Evolutionary conservation across 2,329 filamentous ascomycete species (phyloP), one percentile per base, ranked within the genome.

Genomic region (Didymella glomerata): DNA sequence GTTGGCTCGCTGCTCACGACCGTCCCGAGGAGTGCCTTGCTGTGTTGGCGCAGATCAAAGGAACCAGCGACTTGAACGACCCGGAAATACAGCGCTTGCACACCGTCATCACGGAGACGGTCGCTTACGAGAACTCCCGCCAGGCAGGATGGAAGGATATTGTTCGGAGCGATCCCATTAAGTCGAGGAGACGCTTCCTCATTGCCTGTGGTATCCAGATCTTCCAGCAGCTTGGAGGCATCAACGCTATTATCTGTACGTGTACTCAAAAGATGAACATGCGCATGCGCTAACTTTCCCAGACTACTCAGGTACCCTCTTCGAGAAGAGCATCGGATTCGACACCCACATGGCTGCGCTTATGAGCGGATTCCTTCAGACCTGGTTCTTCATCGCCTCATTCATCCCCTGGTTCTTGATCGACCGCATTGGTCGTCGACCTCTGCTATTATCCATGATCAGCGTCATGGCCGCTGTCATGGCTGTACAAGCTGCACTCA

Each of bases 171-270:
- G 63, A 65, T 24, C 61, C 61, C 16, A 64, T 65, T 50, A 65
- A 65, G 54, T 65, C 63, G 1, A 52, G 63, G 25, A 57, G 63
- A 47, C 63, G 63, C 2, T 65, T 65, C 44, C 51, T 65, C 24
- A 65, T 65, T 45, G 63, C 63, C 20, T 65, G 63, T 20, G 58
- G 55, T 16, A 64, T 65, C 9, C 63, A 65, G 14, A 62, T 65
- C 34, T 65, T 65, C 50, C 63, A 64, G 28, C 63, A 65, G 28
- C 48, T 64, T 11, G 63, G 61, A 51, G 63, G 63, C 18, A 65
- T 65, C 53, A 65, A 64, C 18, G 63, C 63, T 3, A 62, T 65
- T n/a, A 65, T 65, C 47, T 65, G 63, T 65, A 47, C 46, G 60
- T 59, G 4, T 2, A 2, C n/a, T 2, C 9, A 11, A 38, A 13